Base-by-base conservation (phyloP, 495 filamentous ascomycete genomes). In the Penicillium manginii region DNA sequence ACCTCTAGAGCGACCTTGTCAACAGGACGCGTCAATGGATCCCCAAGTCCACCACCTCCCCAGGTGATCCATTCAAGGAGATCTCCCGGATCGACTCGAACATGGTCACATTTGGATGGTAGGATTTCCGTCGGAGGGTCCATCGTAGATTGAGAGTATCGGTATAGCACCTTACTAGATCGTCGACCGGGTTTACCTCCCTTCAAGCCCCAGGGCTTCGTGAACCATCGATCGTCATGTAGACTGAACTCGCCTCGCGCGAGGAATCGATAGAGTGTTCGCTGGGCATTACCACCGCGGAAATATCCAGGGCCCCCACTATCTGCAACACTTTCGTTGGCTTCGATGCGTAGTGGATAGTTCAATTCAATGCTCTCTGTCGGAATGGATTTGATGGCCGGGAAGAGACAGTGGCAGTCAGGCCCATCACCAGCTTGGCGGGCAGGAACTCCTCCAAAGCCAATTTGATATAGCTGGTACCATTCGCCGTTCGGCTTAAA, bases 401-500 rank as follows among this genome's bases (percentile, higher is more conserved):
- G 78, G 69, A 81, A 82, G 15, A 82, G 68, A 52, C 78, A 81
- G 56, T 82, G 78, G 35, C 79, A 81, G 60, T 82, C 80, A 2
- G 75, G 76, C 2, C 79, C 79, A 47, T 82, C 79, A 15, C 80
- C 78, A 12, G 75, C 78, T 2, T 76, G 71, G 4, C 78, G 67
- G 0, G 79, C 80, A 7, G 80, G 80, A 2, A 82, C 74, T 29
- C 78, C 80, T 6, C 80, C 80, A 32, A 82, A 81, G 1, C 79
- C 79, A 22, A 82, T 81, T 61, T 80, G 78, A 52, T 81, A 83
- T 0, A 83, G 70, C 61, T 81, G 75, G 55, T 75, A 83, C 75
- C 73, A 83, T 54, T 80, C 77, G 21, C 80, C 79, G 40, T 74
- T 64, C 3, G 78, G 73, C 50, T 78, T 79, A 63, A 77, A 81